Percentiles rank a stretch among this genome's conserved stretches.
These are phyloP conservation scores for Diaporthe nobilis DNA, from an alignment of 2,329 filamentous ascomycete genomes.

Conservation along the genomic window DNA sequence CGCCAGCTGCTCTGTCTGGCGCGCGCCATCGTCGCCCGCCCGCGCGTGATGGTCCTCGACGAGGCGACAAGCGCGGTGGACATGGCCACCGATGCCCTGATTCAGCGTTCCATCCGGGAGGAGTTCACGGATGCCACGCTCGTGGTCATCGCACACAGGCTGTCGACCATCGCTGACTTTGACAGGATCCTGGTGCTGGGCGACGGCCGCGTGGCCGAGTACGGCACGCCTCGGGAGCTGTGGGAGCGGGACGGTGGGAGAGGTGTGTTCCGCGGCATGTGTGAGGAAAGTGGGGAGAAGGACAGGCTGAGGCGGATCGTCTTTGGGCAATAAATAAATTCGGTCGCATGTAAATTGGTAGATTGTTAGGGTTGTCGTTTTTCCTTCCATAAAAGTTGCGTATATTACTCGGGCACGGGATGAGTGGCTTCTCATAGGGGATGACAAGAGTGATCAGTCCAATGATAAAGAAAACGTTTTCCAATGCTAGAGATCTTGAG, in stretches of 20 bases:
- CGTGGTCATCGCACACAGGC: constrained; percentile 81
- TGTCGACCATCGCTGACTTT: constrained; percentile 84
- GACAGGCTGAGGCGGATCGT: constrained; percentile 66
- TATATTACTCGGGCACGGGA: neutral
- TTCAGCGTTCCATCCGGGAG: constrained; percentile 80
- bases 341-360: neutral
- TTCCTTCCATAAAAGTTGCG: neutral
- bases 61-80: constrained; percentile 86
- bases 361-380: neutral
- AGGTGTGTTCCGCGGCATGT: constrained; percentile 74
- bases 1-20: constrained; percentile 83
- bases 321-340: constrained; percentile 45
- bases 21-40: constrained; percentile 78
- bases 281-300: constrained; percentile 72
- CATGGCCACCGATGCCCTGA: constrained; percentile 81
- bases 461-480: neutral
- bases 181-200: constrained; percentile 80
- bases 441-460: neutral
- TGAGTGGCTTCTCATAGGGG: neutral
- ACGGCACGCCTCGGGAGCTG: constrained; percentile 74
- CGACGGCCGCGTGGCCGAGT: constrained; percentile 78
- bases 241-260: constrained; percentile 62
- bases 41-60: constrained; percentile 84
- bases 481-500: neutral
- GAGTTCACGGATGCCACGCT: constrained; percentile 79